A percentile compares a stretch with the other conserved stretches of the same genome.
These are phyloP conservation scores for Coix lacrymajobi DNA, from an alignment of 176 grass and related monocot species.

Conservation along the genomic window DNA sequence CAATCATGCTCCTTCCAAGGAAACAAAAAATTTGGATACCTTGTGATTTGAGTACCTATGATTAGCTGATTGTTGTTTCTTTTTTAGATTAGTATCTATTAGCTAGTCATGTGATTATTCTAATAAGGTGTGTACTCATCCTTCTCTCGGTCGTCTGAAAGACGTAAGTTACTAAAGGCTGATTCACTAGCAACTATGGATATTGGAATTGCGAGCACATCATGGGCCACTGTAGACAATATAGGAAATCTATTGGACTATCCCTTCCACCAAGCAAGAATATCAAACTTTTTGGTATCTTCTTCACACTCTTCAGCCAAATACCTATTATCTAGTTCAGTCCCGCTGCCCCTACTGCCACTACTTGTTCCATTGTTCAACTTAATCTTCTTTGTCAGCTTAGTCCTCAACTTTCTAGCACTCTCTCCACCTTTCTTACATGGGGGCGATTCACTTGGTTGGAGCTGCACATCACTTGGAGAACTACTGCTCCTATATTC, in stretches of 20 bases:
- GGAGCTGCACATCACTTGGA: neutral
- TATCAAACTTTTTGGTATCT: neutral
- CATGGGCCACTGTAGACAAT: no score
- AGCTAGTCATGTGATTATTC: no score
- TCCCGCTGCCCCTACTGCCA: neutral
- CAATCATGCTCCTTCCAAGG: no score
- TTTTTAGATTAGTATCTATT: no score
- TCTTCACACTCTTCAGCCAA: neutral
- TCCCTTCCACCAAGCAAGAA: neutral
- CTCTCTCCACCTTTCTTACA: neutral
- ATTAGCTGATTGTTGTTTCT: no score
- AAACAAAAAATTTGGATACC: no score
- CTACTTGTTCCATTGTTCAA: neutral
- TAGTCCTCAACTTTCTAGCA: neutral
- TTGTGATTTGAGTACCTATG: no score
- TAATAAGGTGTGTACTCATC: no score
- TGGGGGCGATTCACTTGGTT: neutral
- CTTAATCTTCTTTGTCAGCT: neutral
- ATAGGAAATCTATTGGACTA: neutral
- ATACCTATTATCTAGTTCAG: neutral
- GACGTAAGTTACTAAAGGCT: no score
- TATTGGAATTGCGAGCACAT: no score
- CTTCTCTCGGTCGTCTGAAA: no score
- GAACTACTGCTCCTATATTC: neutral
- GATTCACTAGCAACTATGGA: no score